phyloP scores from a whole-genome alignment of 352 stramenopile species.

The Plasmopara viticola region DNA sequence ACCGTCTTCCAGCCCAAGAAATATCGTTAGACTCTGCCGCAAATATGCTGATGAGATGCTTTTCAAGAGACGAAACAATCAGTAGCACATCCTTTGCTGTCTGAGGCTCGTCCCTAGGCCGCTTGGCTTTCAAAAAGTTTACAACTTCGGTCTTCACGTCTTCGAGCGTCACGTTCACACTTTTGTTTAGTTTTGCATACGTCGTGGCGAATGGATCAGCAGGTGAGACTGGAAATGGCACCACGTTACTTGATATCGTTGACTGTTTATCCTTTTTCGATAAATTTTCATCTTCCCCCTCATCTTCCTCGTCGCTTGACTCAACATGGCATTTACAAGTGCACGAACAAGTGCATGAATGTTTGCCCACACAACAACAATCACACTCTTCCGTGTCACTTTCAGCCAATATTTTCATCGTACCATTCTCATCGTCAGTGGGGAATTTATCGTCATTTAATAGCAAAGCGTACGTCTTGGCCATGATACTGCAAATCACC shows the following conservation, averaged over 20 bases:
- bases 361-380: slow-evolving; percentile 64
- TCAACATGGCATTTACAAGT: slow-evolving; percentile 65
- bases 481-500: slow-evolving; percentile 81
- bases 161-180: slow-evolving; percentile 18
- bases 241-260: background rate
- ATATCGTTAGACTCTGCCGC: slow-evolving; percentile 2
- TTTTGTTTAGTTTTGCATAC: slow-evolving; percentile 11
- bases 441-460: slow-evolving; percentile 66
- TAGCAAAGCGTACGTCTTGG: slow-evolving; percentile 75
- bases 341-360: slow-evolving; percentile 48
- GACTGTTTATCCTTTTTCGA: background rate
- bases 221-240: slow-evolving; percentile 20
- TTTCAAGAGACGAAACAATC: slow-evolving; percentile 35
- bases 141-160: slow-evolving; percentile 27
- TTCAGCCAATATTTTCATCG: slow-evolving; percentile 16
- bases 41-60: slow-evolving; percentile 22
- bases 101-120: slow-evolving; percentile 7
- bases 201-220: slow-evolving; percentile 14
- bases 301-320: slow-evolving; percentile 49
- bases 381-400: slow-evolving; percentile 69
- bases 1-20: slow-evolving; percentile 18
- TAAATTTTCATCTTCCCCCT: slow-evolving; percentile 3
- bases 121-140: slow-evolving; percentile 21
- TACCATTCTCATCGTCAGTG: slow-evolving; percentile 15
- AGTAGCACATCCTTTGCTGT: slow-evolving; percentile 31